Evolutionary conservation across 169 alveolate species (phyloP), one percentile per base, ranked within the genome.

Genomic region (Plasmodium billcollinsi): DNA sequence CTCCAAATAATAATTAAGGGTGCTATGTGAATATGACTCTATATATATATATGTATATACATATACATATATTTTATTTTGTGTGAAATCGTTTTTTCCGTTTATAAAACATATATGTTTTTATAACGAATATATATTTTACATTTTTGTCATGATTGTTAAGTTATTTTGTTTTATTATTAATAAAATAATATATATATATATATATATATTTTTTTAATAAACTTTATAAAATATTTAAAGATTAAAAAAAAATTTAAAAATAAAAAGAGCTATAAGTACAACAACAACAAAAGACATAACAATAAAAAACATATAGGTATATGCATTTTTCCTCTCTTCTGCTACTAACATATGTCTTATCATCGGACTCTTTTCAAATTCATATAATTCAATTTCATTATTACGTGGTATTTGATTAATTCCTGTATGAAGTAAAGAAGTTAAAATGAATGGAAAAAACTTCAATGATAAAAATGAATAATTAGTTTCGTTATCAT

Each of bases 291-390:
- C 24, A 50, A 78, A 78, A 18, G 89, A 63, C 3, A 54, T 24
- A 47, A 78, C 78, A 29, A 78, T 18, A 45, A 78, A 78, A 65
- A 47, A 7, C 3, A 78, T 78, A 20, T 65, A 78, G 18, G 52
- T 39, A 61, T 49, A 78, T 15, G 61, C 24, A 45, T 78, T 71
- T 52, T 71, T 67, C 26, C 89, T 56, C 49, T 66, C 89, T 59
- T 78, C 78, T 52, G 54, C 76, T 0, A 63, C 50, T 24, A 78
- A 54, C 78, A 78, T 47, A 52, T 78, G 52, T 65, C 76, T 45
- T 5, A 78, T 45, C 12, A 73, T 63, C 12, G 89, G 89, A 52
- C 89, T 78, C 18, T 78, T 65, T 50, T 78, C 89, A 66, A 66
- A 78, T n/a, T 65, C 66, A 43, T 63, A 78, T 7, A 39, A 15